These are phyloP conservation scores for Ailanthus altissimus DNA, from an alignment of 345 rosid species.

Conservation along the genomic window DNA sequence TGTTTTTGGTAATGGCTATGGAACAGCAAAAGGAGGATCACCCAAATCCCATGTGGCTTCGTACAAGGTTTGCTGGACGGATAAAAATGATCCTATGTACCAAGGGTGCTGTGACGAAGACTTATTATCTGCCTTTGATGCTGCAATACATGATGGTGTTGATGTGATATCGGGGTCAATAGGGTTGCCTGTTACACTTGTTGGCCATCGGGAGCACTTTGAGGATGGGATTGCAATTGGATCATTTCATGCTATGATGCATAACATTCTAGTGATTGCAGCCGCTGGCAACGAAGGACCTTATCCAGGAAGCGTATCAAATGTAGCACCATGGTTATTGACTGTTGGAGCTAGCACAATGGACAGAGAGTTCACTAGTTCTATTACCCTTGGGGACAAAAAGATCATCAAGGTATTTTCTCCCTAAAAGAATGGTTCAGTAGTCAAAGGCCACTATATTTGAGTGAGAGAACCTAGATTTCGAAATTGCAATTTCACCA, in stretches of 20 bases:
- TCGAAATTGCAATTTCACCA: too few species aligned
- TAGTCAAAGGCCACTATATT: too few species aligned
- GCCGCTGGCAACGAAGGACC: constrained; percentile 53
- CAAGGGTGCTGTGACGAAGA: constrained; percentile 40
- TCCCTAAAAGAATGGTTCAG: too few species aligned
- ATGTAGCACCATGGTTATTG: constrained; percentile 47
- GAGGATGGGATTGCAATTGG: constrained; percentile 46
- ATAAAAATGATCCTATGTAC: too few species aligned
- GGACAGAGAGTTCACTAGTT: constrained; percentile 30
- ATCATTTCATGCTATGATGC: constrained; percentile 42
- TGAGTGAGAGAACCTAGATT: too few species aligned
- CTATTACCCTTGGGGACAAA: constrained; percentile 19
- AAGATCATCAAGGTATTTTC: constrained; percentile 29
- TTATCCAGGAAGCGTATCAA: constrained; percentile 14
- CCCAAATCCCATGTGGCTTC: constrained; percentile 49
- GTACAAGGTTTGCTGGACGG: constrained; percentile 51
- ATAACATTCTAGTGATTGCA: constrained; percentile 35
- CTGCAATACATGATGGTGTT: constrained; percentile 47
- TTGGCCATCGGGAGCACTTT: too few species aligned
- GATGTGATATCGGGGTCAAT: constrained; percentile 50
- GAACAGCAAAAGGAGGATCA: constrained; percentile 48
- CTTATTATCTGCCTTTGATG: constrained; percentile 39
- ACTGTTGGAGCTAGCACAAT: constrained; percentile 51
- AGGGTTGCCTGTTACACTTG: too few species aligned
- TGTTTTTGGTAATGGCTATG: constrained; percentile 27